Evolutionary conservation across 495 filamentous ascomycete genomes (phyloP), one percentile per base, ranked within the genome.

Genomic region (Recurvomyces mirabilis): DNA sequence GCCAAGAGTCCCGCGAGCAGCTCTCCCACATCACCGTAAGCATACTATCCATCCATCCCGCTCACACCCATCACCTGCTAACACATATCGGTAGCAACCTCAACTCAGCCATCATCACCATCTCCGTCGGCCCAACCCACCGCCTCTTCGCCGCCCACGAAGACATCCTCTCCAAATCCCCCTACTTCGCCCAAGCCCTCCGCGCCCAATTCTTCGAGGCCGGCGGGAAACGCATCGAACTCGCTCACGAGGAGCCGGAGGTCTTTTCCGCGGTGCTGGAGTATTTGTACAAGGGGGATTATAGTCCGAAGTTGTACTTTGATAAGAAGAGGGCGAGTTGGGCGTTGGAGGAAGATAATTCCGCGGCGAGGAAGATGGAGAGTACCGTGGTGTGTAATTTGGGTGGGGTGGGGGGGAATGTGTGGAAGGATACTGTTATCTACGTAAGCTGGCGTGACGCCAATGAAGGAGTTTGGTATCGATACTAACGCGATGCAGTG

Each of bases 231-330:
- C 75, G 77, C 47, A 77, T 93, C 53, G 67, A 79, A 40, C 77
- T 95, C 20, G 83, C 88, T 4, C 75, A 87, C 43, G 87, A 94
- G 62, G 75, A 86, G 54, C 83, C 88, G 13, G 86, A 93, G 59
- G 78, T 91, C 55, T 84, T 95, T 70, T 91, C 87, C 21, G 86
- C 81, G 15, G 70, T 95, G 14, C 77, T 95, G 38, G 87, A 94
- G 60, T 94, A 82, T 56, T 78, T 94, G 46, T 94, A 95, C 73
- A 87, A 88, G 71, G 87, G 83, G 51, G 87, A 94, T 60, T 95
- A 95, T 64, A 88, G 80, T 46, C 87, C 64, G 36, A 53, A 59
- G 14, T 57, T 67, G 15, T 53, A 55, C 46, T 60, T 56, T 51
- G 62, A 67, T 49, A 65, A 65, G 52, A 55, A 57, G 38, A 52